phyloP scores from a whole-genome alignment of 345 rosid genomes.

The Euphorbia pulcherrima region DNA sequence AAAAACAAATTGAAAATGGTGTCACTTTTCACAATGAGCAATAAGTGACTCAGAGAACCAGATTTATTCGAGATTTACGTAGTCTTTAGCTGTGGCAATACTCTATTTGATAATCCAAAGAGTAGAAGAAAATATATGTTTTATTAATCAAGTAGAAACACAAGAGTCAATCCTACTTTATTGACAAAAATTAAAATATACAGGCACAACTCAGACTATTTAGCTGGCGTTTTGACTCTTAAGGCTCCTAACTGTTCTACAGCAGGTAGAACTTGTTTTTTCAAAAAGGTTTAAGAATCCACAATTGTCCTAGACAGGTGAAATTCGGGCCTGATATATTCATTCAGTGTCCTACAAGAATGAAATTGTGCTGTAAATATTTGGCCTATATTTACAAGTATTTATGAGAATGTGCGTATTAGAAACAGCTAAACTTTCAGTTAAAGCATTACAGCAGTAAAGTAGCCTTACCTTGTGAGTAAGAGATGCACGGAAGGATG shows the following conservation, averaged over 20 bases:
- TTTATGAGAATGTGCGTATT: neutral
- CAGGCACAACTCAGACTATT: conserved; percentile 10
- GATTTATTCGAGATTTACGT: no score
- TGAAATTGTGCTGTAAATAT: neutral
- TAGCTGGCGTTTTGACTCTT: neutral
- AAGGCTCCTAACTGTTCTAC: neutral
- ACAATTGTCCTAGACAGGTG: neutral
- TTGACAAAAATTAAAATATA: conserved; percentile 16
- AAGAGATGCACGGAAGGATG: neutral
- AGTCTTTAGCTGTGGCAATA: no score
- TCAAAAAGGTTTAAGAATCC: no score
- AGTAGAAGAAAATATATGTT: neutral
- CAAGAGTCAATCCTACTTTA: conserved; percentile 16
- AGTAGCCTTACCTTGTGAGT: conserved; percentile 20
- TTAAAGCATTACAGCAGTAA: neutral
- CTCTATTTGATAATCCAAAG: no score
- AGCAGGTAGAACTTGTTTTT: neutral
- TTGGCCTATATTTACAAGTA: neutral
- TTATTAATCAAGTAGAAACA: conserved; percentile 9
- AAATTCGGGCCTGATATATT: conserved; percentile 1
- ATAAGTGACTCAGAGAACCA: no score
- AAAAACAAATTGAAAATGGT: conserved; percentile 13
- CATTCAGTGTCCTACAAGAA: conserved; percentile 12
- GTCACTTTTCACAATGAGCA: neutral
- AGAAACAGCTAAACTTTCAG: neutral